Base-by-base conservation (phyloP, 1,284 basidiomycete genomes). In the Singerocomus inundabilis region DNA sequence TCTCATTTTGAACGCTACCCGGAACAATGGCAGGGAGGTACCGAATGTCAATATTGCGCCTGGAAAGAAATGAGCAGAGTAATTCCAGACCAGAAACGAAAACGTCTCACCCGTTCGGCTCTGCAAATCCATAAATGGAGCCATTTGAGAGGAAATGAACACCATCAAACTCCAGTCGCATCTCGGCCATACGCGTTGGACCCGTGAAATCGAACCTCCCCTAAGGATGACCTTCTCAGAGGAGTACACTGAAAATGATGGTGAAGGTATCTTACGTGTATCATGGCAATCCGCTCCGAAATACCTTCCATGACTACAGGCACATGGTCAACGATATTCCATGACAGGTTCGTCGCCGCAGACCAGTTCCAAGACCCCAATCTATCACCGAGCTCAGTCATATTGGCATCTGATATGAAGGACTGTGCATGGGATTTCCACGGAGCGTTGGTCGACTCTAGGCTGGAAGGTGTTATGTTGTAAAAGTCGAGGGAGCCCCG, bases 121-220 rank as follows among this genome's bases (percentile, higher is more conserved):
- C 76, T 6, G 82, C 88, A 52, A 87, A 78, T 1, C 89, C 87
- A 60, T 85, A 87, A 35, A 93, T 81, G 1, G 87, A 81, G 2
- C 92, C 92, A 56, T 90, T 88, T 9, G 79, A 71, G 9, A 87
- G 57, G 61, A 90, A 83, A 68, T 93, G 91, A 12, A 94, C 74
- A 4, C 89, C 92, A 61, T 87, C 83, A 54, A 91, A 81, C 51
- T 89, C 84, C 3, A 90, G 68, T 30, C 78, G 73, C 33, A 89
- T 64, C 47, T 86, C 83, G 31, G 82, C 80, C 0, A 72, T 67
- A 7, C 67, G 76, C 15, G 67, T 64, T 5, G 71, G 62, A 57
- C 85, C 79, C 6, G 74, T 75, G 13, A 90, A 61, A 53, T 91
- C 88, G 16, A 91, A 73, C 53, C 80, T 81, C 25, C 88, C 88